These are phyloP conservation scores for Podila epicladia DNA, from an alignment of 192 early-diverging fungal genomes.

Conservation along the genomic window DNA sequence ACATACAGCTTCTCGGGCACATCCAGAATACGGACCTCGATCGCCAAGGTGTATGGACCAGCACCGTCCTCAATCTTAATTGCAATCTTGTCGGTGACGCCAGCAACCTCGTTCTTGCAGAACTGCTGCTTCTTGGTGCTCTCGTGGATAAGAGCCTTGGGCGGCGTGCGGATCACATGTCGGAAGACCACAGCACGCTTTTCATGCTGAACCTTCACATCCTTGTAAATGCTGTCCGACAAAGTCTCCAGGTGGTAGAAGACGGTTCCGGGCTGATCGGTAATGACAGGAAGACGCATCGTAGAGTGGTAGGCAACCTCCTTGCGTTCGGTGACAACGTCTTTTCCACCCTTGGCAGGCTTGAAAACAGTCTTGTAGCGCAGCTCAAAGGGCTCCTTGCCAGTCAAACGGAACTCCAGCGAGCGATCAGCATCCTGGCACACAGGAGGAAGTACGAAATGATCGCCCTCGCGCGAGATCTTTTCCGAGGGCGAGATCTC, in stretches of 20 bases:
- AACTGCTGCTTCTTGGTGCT: conserved; percentile 31
- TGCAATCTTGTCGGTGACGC: conserved; percentile 29
- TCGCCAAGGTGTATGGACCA: conserved; percentile 32
- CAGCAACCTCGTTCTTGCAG: conserved; percentile 37
- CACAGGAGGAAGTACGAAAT: conserved; percentile 21
- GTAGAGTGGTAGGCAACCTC: conserved; percentile 31
- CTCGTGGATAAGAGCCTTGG: conserved; percentile 14
- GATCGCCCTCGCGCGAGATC: conserved; percentile 18
- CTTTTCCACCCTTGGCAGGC: conserved; percentile 15
- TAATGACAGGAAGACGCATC: conserved; percentile 40
- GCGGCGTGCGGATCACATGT: conserved; percentile 26
- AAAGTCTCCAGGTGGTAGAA: conserved; percentile 26
- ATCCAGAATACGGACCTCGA: conserved; percentile 31
- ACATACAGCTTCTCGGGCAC: conserved; percentile 33
- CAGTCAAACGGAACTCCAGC: conserved; percentile 37
- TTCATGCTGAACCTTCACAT: conserved; percentile 29
- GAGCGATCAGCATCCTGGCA: conserved; percentile 30
- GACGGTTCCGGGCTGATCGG: conserved; percentile 13
- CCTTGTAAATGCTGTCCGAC: conserved; percentile 28
- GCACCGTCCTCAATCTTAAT: conserved; percentile 35
- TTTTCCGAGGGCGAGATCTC: conserved; percentile 41
- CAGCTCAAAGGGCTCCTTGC: conserved; percentile 34
- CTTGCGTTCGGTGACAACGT: not conserved
- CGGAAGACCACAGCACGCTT: conserved; percentile 23
- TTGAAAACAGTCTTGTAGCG: conserved; percentile 15